Evolutionary conservation across 768 basidiomycete species (phyloP), one percentile per base, ranked within the genome.

Genomic region (Mycena metata): DNA sequence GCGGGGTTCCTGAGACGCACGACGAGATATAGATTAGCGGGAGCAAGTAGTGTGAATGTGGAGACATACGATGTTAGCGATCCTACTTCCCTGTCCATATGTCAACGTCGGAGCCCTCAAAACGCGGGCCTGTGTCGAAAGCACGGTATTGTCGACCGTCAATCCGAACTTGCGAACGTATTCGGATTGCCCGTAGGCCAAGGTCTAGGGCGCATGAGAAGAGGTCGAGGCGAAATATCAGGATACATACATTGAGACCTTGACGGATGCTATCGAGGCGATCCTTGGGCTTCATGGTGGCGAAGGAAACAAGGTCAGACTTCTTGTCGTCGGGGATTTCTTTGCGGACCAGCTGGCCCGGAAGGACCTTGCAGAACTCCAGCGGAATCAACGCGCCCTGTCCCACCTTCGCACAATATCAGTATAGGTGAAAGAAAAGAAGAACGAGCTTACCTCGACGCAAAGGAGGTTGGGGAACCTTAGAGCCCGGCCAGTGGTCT

Each of bases 341-440:
- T 70, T 90, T 92, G 46, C 88, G 84, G 84, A 91, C 89, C 43
- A 93, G 86, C 72, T 94, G 93, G 0, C 92, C 92, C 0, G 82
- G 75, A 0, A 85, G 82, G 4, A 94, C 89, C 0, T 74, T 77
- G 73, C 92, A 94, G 2, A 88, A 76, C 70, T 94, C 93, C 0
- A 94, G 76, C 0, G 93, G 93, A 5, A 92, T 81, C 36, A 89
- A 73, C 0, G 92, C 92, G 1, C 86, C 87, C 26, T 80, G 76
- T 6, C 89, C 87, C 15, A 91, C 84, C 91, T 93, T 51, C 17
- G 35, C 23, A 10, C 30, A 41, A 11, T 36, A 51, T 24, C 39
- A n/a, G 50, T 41, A 8, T 30, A 55, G 24, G 41, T 50, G 15
- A 16, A n/a, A 24, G 41, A 13, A 24, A 54, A 42, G 2, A 60